phyloP scores from a whole-genome alignment of 2,329 filamentous ascomycete genomes.

The Conoideocrella luteorostrata region DNA sequence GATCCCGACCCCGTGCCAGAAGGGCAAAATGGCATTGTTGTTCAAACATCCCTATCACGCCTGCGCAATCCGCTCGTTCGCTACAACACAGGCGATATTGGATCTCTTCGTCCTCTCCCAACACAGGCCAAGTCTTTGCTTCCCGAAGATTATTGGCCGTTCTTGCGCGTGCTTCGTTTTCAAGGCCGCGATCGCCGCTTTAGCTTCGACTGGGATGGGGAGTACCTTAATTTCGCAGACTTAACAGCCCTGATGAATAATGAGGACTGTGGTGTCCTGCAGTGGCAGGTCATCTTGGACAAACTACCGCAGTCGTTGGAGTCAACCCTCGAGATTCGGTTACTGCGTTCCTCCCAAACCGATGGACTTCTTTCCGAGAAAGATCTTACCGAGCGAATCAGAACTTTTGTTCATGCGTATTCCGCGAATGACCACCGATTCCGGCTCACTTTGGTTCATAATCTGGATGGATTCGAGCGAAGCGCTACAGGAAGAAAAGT shows the following conservation, averaged over 20 bases:
- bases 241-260: constrained; percentile 20
- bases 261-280: constrained; percentile 23
- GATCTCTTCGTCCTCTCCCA: constrained; percentile 30
- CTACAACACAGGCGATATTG: constrained; percentile 36
- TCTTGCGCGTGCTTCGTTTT: constrained; percentile 29
- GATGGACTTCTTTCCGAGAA: neutral
- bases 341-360: constrained; percentile 18
- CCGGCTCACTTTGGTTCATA: constrained; percentile 24
- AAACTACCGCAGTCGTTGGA: constrained; percentile 20
- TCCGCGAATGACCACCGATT: constrained; percentile 24
- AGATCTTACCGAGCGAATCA: constrained; percentile 14
- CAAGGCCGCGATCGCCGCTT: constrained; percentile 35
- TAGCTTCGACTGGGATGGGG: constrained; percentile 35
- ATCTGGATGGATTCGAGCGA: constrained; percentile 24
- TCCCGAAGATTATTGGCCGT: constrained; percentile 13
- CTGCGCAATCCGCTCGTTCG: constrained; percentile 37
- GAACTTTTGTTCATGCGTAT: constrained; percentile 17
- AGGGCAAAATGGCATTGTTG: constrained; percentile 30
- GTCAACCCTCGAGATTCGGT: constrained; percentile 16
- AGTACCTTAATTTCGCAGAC: constrained; percentile 30
- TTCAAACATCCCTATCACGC: constrained; percentile 34
- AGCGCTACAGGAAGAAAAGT: constrained; percentile 21
- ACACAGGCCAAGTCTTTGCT: constrained; percentile 11
- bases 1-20: constrained; percentile 16
- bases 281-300: constrained; percentile 36